Conservation (phyloP, 169 alveolate genomes). For the Theileria parva region DNA sequence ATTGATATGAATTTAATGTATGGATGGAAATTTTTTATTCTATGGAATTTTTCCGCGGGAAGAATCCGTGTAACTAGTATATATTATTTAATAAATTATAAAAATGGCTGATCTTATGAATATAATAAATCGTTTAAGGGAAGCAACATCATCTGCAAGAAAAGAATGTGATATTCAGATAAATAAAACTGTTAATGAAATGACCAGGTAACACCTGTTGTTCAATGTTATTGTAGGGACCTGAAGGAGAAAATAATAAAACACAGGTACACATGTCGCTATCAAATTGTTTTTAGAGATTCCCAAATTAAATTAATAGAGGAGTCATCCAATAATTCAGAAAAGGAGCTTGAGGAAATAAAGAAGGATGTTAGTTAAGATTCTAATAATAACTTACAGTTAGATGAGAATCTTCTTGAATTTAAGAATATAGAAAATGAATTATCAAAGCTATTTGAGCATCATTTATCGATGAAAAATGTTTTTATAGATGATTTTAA, state of each 20-base stretch:
- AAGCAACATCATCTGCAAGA: constrained; percentile 45
- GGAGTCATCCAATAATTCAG: constrained; percentile 5
- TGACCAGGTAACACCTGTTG: constrained; percentile 28
- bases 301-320: constrained; percentile 24
- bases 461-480: constrained; percentile 20
- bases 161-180: constrained; percentile 44
- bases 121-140: constrained; percentile 33
- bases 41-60: too few species aligned
- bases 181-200: constrained; percentile 27
- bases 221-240: constrained; percentile 6
- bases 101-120: constrained; percentile 52
- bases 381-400: neutral
- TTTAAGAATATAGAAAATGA: constrained; percentile 27
- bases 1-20: too few species aligned
- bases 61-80: too few species aligned
- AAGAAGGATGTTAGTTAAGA: neutral
- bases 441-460: constrained; percentile 23
- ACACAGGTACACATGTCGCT: constrained; percentile 14
- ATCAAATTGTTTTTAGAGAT: constrained; percentile 1
- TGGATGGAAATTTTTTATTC: too few species aligned
- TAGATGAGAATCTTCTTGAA: constrained; percentile 21
- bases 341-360: constrained; percentile 28
- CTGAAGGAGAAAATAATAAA: constrained; percentile 35
- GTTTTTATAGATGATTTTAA: neutral
- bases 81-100: too few species aligned